phyloP scores from a whole-genome alignment of 371 early-diverging fungal species.

The Mortierella sp. region DNA sequence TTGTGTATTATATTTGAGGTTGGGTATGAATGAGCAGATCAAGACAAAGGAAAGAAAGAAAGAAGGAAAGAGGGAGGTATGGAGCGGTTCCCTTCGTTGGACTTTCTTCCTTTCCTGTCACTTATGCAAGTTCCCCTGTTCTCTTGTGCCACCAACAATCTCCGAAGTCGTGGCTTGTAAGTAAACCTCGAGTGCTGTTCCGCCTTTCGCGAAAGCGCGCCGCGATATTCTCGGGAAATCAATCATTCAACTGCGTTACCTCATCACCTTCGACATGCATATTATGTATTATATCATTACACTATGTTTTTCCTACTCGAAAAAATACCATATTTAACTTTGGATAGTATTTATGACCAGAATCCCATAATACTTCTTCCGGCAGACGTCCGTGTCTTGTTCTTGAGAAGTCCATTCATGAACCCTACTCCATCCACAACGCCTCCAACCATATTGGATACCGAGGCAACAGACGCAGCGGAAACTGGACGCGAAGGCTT shows the following conservation, averaged over 20 bases:
- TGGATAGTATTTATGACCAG: constrained; percentile 25
- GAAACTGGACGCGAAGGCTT: constrained; percentile 58
- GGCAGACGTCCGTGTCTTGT: constrained; percentile 54
- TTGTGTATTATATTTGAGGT: background rate
- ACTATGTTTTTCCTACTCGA: background rate
- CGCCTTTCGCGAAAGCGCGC: no score
- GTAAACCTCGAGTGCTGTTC: background rate
- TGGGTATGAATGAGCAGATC: background rate
- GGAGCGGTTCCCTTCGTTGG: background rate
- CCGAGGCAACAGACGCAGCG: constrained; percentile 56
- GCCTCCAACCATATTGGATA: constrained; percentile 61
- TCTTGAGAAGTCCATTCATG: constrained; percentile 59
- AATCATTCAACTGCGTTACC: no score
- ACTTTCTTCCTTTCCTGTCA: background rate
- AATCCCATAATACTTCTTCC: constrained; percentile 51
- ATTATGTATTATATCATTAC: background rate
- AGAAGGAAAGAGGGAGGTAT: background rate
- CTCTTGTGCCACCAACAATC: constrained; percentile 14
- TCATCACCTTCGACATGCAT: no score
- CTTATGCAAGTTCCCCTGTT: background rate
- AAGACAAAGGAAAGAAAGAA: background rate
- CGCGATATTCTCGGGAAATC: no score
- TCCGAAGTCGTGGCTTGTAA: constrained; percentile 21
- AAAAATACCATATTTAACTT: background rate
- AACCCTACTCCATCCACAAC: constrained; percentile 62